phyloP scores from a whole-genome alignment of 345 rosid species.

The Odontarrhena argentea region DNA sequence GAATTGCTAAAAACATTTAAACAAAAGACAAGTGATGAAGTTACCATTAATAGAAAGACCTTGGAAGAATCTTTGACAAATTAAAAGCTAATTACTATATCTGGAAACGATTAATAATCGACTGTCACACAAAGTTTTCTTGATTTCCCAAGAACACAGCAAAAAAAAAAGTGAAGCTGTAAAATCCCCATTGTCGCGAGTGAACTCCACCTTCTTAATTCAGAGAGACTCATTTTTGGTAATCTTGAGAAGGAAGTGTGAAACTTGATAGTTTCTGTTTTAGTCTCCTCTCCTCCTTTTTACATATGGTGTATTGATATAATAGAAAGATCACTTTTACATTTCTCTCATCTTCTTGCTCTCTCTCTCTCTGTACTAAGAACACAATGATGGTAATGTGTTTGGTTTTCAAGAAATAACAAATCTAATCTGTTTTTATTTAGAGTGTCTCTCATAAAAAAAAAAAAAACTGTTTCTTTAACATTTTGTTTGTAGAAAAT shows the following conservation, averaged over 20 bases:
- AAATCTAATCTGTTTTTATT: background rate
- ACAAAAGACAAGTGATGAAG: background rate
- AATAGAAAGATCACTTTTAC: slow-evolving; percentile 1
- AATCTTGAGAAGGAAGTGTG: background rate
- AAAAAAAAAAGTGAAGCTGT: background rate
- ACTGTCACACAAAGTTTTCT: slow-evolving; percentile 1
- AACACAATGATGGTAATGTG: slow-evolving; percentile 29
- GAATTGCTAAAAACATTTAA: background rate
- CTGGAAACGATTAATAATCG: slow-evolving; percentile 12
- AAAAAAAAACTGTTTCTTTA: background rate
- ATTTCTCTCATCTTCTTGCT: background rate
- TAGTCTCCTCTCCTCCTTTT: background rate
- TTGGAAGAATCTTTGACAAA: slow-evolving; percentile 26
- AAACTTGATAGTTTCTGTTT: background rate
- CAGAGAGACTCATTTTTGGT: background rate
- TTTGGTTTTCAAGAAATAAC: background rate
- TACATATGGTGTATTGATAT: slow-evolving; percentile 17
- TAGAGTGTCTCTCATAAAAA: background rate
- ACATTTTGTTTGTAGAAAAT: slow-evolving; percentile 55
- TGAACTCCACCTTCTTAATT: slow-evolving; percentile 30
- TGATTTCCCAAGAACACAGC: slow-evolving; percentile 4
- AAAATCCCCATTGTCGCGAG: background rate
- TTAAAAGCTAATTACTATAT: slow-evolving; percentile 6
- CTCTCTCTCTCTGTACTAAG: background rate
- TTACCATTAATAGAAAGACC: background rate